Evolutionary conservation across 169 alveolate genomes (phyloP).

Genomic region (Plasmodium ovale): DNA sequence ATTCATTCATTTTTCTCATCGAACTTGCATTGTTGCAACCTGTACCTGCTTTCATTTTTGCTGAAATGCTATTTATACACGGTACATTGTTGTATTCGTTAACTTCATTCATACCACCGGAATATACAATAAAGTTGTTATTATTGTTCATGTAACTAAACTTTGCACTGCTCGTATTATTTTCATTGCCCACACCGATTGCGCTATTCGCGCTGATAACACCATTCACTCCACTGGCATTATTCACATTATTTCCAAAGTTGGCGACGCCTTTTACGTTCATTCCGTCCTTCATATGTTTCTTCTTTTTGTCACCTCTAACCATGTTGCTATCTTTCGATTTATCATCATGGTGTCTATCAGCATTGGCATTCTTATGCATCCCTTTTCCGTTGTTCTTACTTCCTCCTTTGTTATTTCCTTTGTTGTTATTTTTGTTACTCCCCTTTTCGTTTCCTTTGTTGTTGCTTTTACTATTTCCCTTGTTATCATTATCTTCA

Average conservation of each 20-base stretch:
- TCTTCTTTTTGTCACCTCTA: background rate
- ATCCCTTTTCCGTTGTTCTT: background rate
- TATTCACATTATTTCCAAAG: background rate
- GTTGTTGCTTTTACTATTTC: slow-evolving; percentile 1
- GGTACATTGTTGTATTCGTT: slow-evolving; percentile 11
- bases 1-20: slow-evolving; percentile 29
- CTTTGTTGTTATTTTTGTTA: slow-evolving; percentile 1
- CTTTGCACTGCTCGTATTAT: background rate
- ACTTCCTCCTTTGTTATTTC: background rate
- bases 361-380: background rate
- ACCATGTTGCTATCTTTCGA: background rate
- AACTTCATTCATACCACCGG: background rate
- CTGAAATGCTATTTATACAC: background rate
- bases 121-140: background rate
- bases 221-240: background rate
- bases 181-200: background rate
- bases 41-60: background rate
- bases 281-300: background rate
- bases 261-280: background rate
- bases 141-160: background rate
- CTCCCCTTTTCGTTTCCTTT: background rate
- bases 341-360: background rate
- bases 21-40: slow-evolving; percentile 15
- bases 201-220: background rate
- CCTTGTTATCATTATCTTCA: slow-evolving; percentile 2